phyloP scores from a whole-genome alignment of 2,329 filamentous ascomycete species.

The Phialophora chinensis region DNA sequence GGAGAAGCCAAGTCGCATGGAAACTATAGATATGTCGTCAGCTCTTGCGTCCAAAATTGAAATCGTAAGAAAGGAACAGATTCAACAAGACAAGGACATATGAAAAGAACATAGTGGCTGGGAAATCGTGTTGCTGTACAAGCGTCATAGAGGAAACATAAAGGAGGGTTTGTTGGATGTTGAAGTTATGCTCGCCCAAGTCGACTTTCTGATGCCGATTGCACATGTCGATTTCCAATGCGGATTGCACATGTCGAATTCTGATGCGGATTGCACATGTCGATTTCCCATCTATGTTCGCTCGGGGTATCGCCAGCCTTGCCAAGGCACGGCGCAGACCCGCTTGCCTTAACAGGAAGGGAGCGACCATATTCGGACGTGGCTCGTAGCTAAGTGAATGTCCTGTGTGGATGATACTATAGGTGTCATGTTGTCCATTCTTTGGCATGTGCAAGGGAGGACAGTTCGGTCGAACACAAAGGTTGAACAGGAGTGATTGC shows the following conservation, averaged over 20 bases:
- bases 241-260: background rate
- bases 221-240: background rate
- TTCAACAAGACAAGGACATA: background rate
- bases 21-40: constrained; percentile 7
- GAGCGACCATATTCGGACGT: constrained; percentile 15
- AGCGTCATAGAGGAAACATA: background rate
- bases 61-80: background rate
- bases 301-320: constrained; percentile 13
- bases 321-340: constrained; percentile 13
- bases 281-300: background rate
- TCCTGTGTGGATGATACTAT: background rate
- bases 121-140: background rate
- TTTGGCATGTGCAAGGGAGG: constrained; percentile 2
- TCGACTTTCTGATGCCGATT: background rate
- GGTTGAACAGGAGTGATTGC: background rate
- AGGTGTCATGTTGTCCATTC: background rate
- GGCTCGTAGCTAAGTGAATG: background rate
- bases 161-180: background rate
- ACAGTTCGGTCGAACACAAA: background rate
- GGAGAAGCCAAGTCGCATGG: background rate
- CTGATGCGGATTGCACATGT: background rate
- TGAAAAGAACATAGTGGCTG: background rate
- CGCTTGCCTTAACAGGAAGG: constrained; percentile 13
- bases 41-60: background rate
- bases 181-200: background rate